These are phyloP conservation scores for Citrullus colocynthis DNA, from an alignment of 306 rosid genomes.

Conservation along the genomic window DNA sequence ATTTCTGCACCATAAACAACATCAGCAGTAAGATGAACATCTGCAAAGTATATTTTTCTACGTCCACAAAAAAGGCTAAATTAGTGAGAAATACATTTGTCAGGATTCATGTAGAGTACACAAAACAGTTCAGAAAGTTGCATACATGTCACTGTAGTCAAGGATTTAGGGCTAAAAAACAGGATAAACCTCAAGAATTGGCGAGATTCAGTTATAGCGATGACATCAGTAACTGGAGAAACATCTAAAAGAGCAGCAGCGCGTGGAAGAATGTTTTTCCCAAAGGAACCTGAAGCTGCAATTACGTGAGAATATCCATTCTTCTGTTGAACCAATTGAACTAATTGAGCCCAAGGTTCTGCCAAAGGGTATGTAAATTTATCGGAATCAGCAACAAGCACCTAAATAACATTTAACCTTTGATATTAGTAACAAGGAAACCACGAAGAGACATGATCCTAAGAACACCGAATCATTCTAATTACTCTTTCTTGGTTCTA, in stretches of 20 bases:
- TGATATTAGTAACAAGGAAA: constrained; percentile 12
- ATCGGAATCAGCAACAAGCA: constrained; percentile 77
- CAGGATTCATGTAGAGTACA: neutral
- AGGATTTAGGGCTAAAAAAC: neutral
- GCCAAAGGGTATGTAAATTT: constrained; percentile 50
- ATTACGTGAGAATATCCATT: constrained; percentile 68
- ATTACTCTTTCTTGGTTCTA: neutral
- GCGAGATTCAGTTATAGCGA: constrained; percentile 43
- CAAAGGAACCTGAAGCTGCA: constrained; percentile 69
- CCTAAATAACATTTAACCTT: constrained; percentile 34
- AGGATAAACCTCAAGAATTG: constrained; percentile 55
- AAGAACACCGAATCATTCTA: neutral
- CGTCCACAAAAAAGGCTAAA: neutral
- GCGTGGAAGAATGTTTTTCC: constrained; percentile 71
- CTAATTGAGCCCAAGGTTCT: constrained; percentile 80
- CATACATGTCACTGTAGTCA: neutral
- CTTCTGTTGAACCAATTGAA: constrained; percentile 59
- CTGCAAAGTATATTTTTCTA: neutral
- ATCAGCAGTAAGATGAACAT: neutral
- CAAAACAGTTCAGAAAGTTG: neutral
- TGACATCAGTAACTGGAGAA: constrained; percentile 75
- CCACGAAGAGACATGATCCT: neutral
- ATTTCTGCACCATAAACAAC: neutral
- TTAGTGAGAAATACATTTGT: neutral
- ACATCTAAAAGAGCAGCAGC: constrained; percentile 80